Evolutionary conservation across 177 flowering plant species (phyloP), one percentile per base, ranked within the genome.

Genomic region (Vitis hybrid): DNA sequence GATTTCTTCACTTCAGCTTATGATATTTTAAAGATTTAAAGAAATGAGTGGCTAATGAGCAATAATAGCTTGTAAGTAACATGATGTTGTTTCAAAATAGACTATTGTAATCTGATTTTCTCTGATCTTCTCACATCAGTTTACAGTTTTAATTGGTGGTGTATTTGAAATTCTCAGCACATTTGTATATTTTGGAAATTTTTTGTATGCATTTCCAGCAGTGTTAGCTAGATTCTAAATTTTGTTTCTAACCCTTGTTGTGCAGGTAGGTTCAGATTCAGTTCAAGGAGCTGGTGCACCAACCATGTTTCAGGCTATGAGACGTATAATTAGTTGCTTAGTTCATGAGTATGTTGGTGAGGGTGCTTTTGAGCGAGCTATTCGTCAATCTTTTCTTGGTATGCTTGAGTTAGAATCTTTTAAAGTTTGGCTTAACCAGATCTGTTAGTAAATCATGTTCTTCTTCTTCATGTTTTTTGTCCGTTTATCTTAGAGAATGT

Each of bases 241-340:
- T 33, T 39, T 39, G 19, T 62, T 60, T 56, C 66, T 62, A 22
- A 33, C 55, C 64, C 33, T 49, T 56, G 29, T 67, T 73, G 61
- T 62, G 64, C 81, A 94, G 98, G 98, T 94, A 19, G 98, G 98
- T 64, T 94, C 98, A 72, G 81, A 79, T 76, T 94, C 98, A 72
- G 68, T 79, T 67, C 97, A 92, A 70, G 98, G 97, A 71, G 98
- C 97, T 45, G 98, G 98, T 70, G 97, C 97, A 67, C 95, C 97
- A 45, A 94, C 97, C 48, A 90, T 94, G 97, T 94, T 94, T 86
- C 95, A 90, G 84, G 97, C 97, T 62, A 94, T 92, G 89, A 88
- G 83, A 84, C 89, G 98, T 31, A 85, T 94, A 65, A 71, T 70
- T 74, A 82, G 82, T 74, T 88, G 87, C 81, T 80, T 89, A 71